Percentiles rank a stretch among this genome's conserved stretches.
Conservation (phyloP, 768 basidiomycete species). For the Collybia nuda region DNA sequence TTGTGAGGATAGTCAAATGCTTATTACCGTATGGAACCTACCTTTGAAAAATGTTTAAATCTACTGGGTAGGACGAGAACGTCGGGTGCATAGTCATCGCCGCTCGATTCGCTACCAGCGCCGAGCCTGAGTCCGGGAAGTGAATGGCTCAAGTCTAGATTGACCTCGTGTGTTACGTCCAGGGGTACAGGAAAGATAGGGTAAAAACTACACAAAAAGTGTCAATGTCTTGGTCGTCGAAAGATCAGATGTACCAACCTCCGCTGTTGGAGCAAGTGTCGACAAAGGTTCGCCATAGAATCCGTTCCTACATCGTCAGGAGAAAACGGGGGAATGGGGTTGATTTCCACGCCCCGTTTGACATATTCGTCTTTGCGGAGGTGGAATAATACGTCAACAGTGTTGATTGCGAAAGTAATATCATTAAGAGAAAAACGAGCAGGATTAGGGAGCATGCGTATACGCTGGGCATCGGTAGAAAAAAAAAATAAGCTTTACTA, state of each 20-base stretch:
- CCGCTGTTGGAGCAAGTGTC: conserved; percentile 84
- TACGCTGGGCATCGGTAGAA: conserved; percentile 46
- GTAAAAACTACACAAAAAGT: conserved; percentile 70
- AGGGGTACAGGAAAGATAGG: conserved; percentile 88
- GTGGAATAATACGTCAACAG: conserved; percentile 88
- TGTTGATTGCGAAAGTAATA: conserved; percentile 75
- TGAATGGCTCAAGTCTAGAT: conserved; percentile 83
- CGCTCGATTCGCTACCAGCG: conserved; percentile 17
- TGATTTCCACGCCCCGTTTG: conserved; percentile 63
- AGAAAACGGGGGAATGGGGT: conserved; percentile 37
- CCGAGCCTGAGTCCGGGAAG: conserved; percentile 41
- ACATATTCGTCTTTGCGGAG: conserved; percentile 81
- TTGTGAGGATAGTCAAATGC: background rate
- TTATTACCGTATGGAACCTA: conserved; percentile 21
- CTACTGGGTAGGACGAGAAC: conserved; percentile 86
- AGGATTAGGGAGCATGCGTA: conserved; percentile 85
- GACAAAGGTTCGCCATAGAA: conserved; percentile 72
- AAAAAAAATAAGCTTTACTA: background rate
- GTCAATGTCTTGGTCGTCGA: no score
- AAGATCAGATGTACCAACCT: conserved; percentile 46
- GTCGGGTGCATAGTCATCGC: conserved; percentile 63
- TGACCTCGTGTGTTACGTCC: conserved; percentile 76
- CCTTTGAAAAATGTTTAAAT: conserved; percentile 90
- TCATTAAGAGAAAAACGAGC: conserved; percentile 83
- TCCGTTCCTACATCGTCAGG: conserved; percentile 57